Base-by-base conservation (phyloP, 176 grass and related monocot genomes). In the Otatea glauca region DNA sequence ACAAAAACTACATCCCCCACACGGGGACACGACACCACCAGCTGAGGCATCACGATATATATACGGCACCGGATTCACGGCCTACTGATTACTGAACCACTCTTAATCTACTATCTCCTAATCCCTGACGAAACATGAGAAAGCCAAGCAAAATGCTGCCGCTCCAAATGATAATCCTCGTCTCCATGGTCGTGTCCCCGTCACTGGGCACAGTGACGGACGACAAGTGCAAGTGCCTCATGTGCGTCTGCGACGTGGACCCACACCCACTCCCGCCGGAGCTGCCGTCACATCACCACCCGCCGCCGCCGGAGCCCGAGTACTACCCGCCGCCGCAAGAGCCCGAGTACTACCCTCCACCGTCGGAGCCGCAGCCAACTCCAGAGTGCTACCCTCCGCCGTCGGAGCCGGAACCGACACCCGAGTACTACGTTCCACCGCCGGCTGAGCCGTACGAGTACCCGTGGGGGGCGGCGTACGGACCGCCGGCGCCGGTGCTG, bases 211-310 rank as follows among this genome's bases (percentile, higher is more conserved):
- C 12, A 0, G 18, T n/a, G 6, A 39, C 16, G 5, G 47, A 23
- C 20, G 65, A n/a, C 44, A 74, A 86, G 68, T 86, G 88, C 84
- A 90, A 54, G 89, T 87, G 89, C 84, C 55, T 90, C 75, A 79
- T 83, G 89, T 87, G 89, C 80, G 60, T 87, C 68, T 90, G 89
- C 80, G 89, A 90, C 84, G 23, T 90, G 42, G 89, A 90, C 53
- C 89, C 89, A 12, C 74, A 87, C 42, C 89, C 89, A 49, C 41
- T 41, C 9, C 84, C 88, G 39, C 88, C 88, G 49, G 67, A 23
- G 68, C 0, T 83, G 79, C 88, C 88, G 79, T 0, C 38, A 37
- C 83, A 15, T 17, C 74, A 74, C 66, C 67, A 60, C n/a, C 2
- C 75, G 0, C 35, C 74, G 43, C 72, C 78, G 29, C 64, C 64